Base-by-base conservation (phyloP, 805 yeast species). In the Schwanniomyces polymorphus region DNA sequence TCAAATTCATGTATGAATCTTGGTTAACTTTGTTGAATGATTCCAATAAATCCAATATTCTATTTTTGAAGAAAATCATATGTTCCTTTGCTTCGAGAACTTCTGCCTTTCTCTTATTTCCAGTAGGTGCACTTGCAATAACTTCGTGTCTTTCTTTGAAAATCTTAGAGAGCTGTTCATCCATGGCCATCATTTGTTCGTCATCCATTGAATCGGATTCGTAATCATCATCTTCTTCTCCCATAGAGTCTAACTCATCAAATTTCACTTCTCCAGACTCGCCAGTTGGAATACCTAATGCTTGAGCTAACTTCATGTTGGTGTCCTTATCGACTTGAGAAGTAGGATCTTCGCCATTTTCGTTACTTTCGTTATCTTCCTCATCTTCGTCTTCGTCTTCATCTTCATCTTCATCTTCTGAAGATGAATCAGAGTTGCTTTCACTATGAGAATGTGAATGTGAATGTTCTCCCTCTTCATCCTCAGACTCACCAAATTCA, bases 101-200 rank as follows among this genome's bases (percentile, higher is more conserved):
- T 49, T 88, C 95, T 17, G 76, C 65, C 57, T 88, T 88, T 58
- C 87, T 78, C 63, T 79, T 81, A 62, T 75, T 86, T 28, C 91
- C 91, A 2, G 79, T 68, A 27, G 72, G 70, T 23, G 72, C 55
- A 7, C 60, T 61, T 8, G 81, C 66, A 45, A 89, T 64, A 0
- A 88, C 86, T 50, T 80, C 83, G 54, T 84, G 82, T 56, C 97
- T 80, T 57, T 90, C 92, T 58, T 86, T 81, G 76, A 92, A 92
- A 46, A 92, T 92, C 45, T 78, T 78, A 0, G 97, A 81, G 27
- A 92, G 71, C 50, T 90, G 94, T 18, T 78, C 87, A 61, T 92
- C 98, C 57, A 92, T 79, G 17, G 91, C 95, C 85, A 91, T 83
- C 98, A 92, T 92, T 63, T 91, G 91, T 57, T 91, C 97, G 65